phyloP scores from a whole-genome alignment of 345 rosid species.

The Adansonia digitata region DNA sequence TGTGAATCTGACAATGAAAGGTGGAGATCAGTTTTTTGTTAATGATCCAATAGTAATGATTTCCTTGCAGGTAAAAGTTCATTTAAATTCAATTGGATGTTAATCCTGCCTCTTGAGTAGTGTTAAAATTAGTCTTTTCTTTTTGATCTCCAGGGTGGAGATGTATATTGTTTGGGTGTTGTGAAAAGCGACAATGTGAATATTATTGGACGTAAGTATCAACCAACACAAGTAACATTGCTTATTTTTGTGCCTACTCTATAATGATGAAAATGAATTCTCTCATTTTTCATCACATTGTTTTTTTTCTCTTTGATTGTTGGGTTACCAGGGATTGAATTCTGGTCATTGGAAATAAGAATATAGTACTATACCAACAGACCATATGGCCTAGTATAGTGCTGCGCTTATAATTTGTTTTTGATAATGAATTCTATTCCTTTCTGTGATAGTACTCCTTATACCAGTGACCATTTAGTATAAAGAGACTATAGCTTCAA shows the following conservation, averaged over 20 bases:
- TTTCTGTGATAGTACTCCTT: not conserved
- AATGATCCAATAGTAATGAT: constrained; percentile 44
- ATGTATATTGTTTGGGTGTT: constrained; percentile 61
- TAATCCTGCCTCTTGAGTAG: not conserved
- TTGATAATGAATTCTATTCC: not conserved
- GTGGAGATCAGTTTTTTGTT: constrained; percentile 51
- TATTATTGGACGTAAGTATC: constrained; percentile 88
- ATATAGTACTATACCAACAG: not conserved
- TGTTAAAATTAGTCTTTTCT: constrained; percentile 5
- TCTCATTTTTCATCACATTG: not conserved
- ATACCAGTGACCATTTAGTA: not conserved
- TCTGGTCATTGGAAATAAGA: not conserved
- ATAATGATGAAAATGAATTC: not conserved
- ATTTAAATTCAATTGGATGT: constrained; percentile 3
- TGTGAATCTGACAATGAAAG: constrained; percentile 72
- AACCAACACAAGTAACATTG: not conserved
- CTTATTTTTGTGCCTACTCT: not conserved
- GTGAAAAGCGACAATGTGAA: constrained; percentile 61
- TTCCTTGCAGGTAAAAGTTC: constrained; percentile 32
- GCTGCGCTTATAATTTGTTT: not conserved
- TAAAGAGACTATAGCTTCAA: not conserved
- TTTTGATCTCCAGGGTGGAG: constrained; percentile 35
- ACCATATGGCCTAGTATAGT: not conserved
- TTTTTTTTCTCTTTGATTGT: too few relatives aligned
- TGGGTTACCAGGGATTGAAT: not conserved